Evolutionary conservation across 306 rosid species (phyloP).

Genomic region (Cajanus cajan): DNA sequence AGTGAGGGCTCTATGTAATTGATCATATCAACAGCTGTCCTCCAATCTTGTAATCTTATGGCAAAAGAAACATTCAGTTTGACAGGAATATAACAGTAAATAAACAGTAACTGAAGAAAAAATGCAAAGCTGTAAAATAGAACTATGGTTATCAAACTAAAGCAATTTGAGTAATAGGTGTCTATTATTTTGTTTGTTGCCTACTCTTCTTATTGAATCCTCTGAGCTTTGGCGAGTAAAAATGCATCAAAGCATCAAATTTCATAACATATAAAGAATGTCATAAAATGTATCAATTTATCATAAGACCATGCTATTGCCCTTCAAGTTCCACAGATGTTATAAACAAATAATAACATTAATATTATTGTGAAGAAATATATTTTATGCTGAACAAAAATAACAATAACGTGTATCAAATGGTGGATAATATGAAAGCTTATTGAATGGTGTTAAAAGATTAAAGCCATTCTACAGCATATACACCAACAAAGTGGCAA

Average conservation of each 20-base stretch:
- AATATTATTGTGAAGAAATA: slow-evolving; percentile 5
- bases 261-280: not conserved
- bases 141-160: slow-evolving; percentile 22
- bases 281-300: not conserved
- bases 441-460: not conserved
- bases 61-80: slow-evolving; percentile 41
- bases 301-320: not conserved
- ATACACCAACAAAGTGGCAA: slow-evolving; percentile 5
- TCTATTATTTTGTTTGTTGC: not conserved
- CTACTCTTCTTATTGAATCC: not conserved
- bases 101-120: slow-evolving; percentile 19
- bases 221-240: not conserved
- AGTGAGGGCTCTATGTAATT: slow-evolving; percentile 77
- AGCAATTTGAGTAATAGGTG: slow-evolving; percentile 13
- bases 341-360: slow-evolving; percentile 1
- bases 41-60: slow-evolving; percentile 85
- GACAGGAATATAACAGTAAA: slow-evolving; percentile 17
- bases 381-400: not conserved
- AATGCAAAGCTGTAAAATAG: not conserved
- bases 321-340: slow-evolving; percentile 15
- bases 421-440: not conserved
- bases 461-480: not conserved
- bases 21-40: slow-evolving; percentile 60
- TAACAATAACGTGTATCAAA: not conserved
- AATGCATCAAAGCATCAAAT: slow-evolving; percentile 14